Percentiles rank a stretch among this genome's conserved stretches.
phyloP scores from a whole-genome alignment of 2,329 filamentous ascomycete species.

The Cryphonectria naterciae region DNA sequence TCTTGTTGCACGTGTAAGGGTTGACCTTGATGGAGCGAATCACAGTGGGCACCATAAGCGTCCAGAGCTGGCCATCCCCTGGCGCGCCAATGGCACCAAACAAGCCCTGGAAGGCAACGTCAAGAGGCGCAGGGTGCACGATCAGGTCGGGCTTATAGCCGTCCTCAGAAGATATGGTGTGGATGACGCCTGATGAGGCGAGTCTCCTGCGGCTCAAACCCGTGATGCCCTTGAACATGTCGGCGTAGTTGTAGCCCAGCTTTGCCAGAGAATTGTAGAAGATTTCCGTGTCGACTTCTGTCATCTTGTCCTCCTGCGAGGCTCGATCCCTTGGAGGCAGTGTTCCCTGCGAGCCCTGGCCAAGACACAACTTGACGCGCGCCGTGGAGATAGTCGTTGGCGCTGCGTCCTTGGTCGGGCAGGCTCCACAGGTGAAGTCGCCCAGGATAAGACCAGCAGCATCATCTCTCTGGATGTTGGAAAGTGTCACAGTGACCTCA shows the following conservation, averaged over 20 bases:
- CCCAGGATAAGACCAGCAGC: not conserved
- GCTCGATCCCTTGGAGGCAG: not conserved
- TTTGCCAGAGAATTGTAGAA: not conserved
- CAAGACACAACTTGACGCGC: not conserved
- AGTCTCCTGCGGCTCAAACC: not conserved
- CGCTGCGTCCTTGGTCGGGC: not conserved
- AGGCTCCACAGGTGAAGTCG: not conserved
- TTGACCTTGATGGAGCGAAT: conserved; percentile 16
- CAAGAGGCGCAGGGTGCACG: conserved; percentile 7
- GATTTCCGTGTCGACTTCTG: not conserved
- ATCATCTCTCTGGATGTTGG: not conserved
- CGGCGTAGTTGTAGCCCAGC: conserved; percentile 7
- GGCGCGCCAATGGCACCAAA: conserved; percentile 2
- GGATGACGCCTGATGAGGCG: not conserved
- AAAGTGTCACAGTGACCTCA: not conserved
- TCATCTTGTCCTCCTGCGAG: not conserved
- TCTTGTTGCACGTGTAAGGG: conserved; percentile 5
- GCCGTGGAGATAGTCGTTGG: not conserved
- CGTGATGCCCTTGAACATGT: conserved; percentile 1
- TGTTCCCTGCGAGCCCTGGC: not conserved
- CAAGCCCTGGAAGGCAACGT: conserved; percentile 5
- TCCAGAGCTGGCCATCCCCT: not conserved
- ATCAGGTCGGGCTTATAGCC: not conserved
- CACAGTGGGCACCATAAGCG: not conserved
- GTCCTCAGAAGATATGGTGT: not conserved